phyloP scores from a whole-genome alignment of 2,329 filamentous ascomycete species.

The Macroventuria anomochaeta region DNA sequence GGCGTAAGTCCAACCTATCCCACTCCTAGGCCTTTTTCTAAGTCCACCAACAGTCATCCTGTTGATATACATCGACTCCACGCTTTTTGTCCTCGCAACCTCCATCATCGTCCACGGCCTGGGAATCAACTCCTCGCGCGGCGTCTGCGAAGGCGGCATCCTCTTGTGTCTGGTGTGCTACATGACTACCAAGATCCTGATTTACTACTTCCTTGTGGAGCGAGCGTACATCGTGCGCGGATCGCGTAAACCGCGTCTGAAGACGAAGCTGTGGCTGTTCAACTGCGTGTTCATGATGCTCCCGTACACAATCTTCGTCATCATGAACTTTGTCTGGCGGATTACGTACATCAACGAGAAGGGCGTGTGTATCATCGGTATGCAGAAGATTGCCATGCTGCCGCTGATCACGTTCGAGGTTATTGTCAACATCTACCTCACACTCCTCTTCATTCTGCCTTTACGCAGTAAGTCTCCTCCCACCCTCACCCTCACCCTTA shows the following conservation, averaged over 20 bases:
- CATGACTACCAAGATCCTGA: constrained; percentile 68
- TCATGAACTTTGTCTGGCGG: constrained; percentile 65
- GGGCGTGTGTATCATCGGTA: constrained; percentile 67
- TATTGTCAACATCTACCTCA: constrained; percentile 67
- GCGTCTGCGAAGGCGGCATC: constrained; percentile 64
- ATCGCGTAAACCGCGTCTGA: constrained; percentile 58
- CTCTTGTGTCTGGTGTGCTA: constrained; percentile 68
- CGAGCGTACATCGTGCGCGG: constrained; percentile 68
- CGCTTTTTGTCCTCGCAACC: constrained; percentile 64
- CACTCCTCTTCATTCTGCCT: constrained; percentile 67
- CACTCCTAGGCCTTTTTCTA: constrained; percentile 8
- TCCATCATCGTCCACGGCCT: constrained; percentile 64
- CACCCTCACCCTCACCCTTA: too few species aligned
- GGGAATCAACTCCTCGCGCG: constrained; percentile 60
- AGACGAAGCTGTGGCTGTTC: constrained; percentile 66
- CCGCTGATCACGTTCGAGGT: constrained; percentile 68
- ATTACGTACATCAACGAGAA: constrained; percentile 61
- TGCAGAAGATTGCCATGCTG: constrained; percentile 64
- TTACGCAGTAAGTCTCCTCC: constrained; percentile 58
- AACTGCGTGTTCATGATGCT: constrained; percentile 65
- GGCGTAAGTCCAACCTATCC: background rate
- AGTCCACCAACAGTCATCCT: constrained; percentile 59
- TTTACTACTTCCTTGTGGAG: constrained; percentile 71
- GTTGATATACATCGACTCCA: constrained; percentile 66
- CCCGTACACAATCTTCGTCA: constrained; percentile 53